A percentile compares a stretch with the other conserved stretches of the same genome.
phyloP scores from a whole-genome alignment of 2,329 filamentous ascomycete species.

The Fusarium multiceps region DNA sequence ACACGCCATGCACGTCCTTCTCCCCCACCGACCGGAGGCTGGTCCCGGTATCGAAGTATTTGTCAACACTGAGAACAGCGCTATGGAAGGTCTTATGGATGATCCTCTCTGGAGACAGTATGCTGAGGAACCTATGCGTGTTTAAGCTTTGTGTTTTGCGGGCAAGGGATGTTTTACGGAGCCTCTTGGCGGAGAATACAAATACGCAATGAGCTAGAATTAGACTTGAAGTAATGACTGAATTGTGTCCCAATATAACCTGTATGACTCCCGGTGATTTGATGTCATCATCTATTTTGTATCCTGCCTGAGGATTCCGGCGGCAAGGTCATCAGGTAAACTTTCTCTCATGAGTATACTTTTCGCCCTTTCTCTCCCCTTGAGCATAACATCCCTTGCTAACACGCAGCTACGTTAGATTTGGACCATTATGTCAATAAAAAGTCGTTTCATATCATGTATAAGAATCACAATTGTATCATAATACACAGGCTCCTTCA shows the following conservation, averaged over 20 bases:
- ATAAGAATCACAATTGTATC: no score
- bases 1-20: constrained; percentile 10
- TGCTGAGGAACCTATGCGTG: not conserved
- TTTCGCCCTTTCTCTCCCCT: no score
- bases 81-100: constrained; percentile 1
- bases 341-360: no score
- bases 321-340: no score
- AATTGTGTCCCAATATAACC: rapidly evolving
- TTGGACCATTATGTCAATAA: no score
- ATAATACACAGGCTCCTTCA: no score
- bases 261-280: not conserved
- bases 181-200: not conserved
- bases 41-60: constrained; percentile 9
- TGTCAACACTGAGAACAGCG: constrained; percentile 5
- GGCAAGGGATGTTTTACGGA: not conserved
- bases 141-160: not conserved
- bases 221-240: not conserved
- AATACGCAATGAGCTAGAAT: not conserved
- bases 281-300: not conserved
- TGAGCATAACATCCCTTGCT: no score
- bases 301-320: not conserved
- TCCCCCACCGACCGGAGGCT: constrained; percentile 3
- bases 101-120: constrained; percentile 3
- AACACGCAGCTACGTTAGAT: no score
- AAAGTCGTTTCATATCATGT: no score